Evolutionary conservation across 495 filamentous ascomycete species (phyloP).

Genomic region (Aspergillus biplanus): DNA sequence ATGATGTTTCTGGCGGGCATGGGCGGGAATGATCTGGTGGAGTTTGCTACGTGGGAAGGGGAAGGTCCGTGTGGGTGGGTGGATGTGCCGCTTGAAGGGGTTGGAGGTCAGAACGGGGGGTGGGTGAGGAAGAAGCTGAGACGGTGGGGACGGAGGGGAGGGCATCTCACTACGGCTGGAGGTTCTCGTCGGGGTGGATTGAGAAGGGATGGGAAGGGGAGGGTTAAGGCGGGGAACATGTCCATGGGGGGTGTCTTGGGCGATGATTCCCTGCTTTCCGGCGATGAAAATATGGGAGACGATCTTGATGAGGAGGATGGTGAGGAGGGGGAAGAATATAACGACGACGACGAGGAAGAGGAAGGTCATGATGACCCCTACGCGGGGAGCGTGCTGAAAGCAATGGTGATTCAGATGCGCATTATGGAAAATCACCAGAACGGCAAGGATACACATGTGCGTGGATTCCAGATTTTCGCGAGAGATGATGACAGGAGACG

Average conservation of each 20-base stretch:
- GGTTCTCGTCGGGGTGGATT: conserved; percentile 5
- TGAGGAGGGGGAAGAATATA: conserved; percentile 12
- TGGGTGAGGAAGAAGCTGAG: conserved; percentile 38
- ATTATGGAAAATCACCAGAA: conserved; percentile 98
- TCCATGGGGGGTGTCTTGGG: not conserved
- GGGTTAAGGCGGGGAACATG: not conserved
- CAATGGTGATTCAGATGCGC: conserved; percentile 83
- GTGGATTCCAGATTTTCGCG: conserved; percentile 90
- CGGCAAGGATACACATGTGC: conserved; percentile 96
- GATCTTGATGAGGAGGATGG: not conserved
- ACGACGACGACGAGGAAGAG: conserved; percentile 32
- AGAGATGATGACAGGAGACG: conserved; percentile 57
- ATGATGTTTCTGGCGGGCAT: conserved; percentile 86
- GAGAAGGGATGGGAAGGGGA: conserved; percentile 12
- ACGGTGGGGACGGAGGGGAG: conserved; percentile 13
- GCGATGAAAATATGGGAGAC: not conserved
- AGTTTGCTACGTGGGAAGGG: conserved; percentile 77
- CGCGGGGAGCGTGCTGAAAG: conserved; percentile 73
- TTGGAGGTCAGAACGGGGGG: conserved; percentile 52
- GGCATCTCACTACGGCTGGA: not conserved
- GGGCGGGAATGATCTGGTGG: conserved; percentile 81
- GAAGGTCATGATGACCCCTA: conserved; percentile 40
- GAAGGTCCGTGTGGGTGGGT: conserved; percentile 86
- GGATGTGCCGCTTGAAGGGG: conserved; percentile 74
- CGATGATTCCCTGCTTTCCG: conserved; percentile 17